Evolutionary conservation across 192 early-diverging fungal species (phyloP), one percentile per base, ranked within the genome.

Genomic region (Gonapodya prolifera): DNA sequence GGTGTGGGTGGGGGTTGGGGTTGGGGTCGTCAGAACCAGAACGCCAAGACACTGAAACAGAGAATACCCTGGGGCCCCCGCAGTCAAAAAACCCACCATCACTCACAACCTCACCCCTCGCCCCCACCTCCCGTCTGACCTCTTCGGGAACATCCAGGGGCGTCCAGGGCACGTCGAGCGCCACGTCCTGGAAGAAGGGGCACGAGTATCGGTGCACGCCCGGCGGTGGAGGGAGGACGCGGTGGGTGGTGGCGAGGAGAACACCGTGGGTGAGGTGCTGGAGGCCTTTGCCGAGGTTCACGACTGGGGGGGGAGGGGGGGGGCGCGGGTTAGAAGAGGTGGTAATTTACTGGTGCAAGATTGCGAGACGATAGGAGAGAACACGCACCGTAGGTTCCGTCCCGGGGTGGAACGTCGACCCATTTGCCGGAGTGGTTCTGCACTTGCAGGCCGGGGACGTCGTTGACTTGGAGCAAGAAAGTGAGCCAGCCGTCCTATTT

Each of bases 321-420:
- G 8, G 28, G 8, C 71, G 18, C 45, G 23, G 45, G n/a, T n/a
- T n/a, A n/a, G n/a, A n/a, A n/a, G n/a, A n/a, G n/a, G n/a, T n/a
- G n/a, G n/a, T n/a, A n/a, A n/a, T n/a, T n/a, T n/a, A n/a, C n/a
- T n/a, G n/a, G n/a, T n/a, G n/a, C n/a, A n/a, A n/a, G n/a, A n/a
- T n/a, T n/a, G n/a, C n/a, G n/a, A n/a, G n/a, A n/a, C n/a, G n/a
- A n/a, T n/a, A n/a, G n/a, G n/a, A n/a, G n/a, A n/a, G 8, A 23
- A 61, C 45, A 61, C 45, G 8, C 45, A 61, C 45, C 45, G 23
- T 16, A 61, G 23, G 45, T 61, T 23, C 45, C 45, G 8, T 61
- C 45, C 45, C 45, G 45, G 8, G 45, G 45, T 61, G 71, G 71
- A 2, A 73, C 71, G 31, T 73, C 71, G 71, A 73, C 29, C 71